Base-by-base conservation (phyloP, 805 yeast genomes). In the Kuraishia ogatae region DNA sequence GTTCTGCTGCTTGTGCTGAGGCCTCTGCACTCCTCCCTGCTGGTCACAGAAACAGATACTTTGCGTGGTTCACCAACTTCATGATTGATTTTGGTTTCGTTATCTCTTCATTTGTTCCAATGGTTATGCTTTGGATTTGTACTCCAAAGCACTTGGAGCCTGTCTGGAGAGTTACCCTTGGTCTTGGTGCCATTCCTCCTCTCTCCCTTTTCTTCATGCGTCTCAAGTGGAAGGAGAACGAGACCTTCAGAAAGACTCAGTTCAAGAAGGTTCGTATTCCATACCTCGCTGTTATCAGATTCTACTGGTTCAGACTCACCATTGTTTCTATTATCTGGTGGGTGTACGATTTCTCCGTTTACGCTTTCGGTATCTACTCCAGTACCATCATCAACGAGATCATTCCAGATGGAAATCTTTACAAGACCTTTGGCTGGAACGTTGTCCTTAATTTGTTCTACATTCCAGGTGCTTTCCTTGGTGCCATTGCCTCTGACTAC, bases 1-100 rank as follows among this genome's bases (percentile, higher is more conserved):
- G 97, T 50, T 86, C 96, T 8, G 93, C 92, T 20, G 96, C 96
- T 43, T 89, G 96, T 61, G 91, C 97, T 28, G 97, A 92, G 70
- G 94, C 96, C 47, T 83, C 96, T 50, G 84, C 87, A 55, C 72
- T 81, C 58, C 73, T 91, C 62, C 88, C 92, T 19, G 77, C 82
- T n/a, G 96, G 96, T 56, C 78, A 79, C 57, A 85, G 97, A 75
- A 90, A 92, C 73, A 79, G 97, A 68, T 91, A 87, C 77, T 91
- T 92, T 65, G 80, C 84, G 55, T 83, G 91, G 88, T 92, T 91
- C 71, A 91, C 97, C 48, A 87, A 91, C 69, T 78, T 81, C 64
- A 86, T 86, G 88, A 92, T 92, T 64, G 97, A 91, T 70, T 62
- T 73, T 43, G 97, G 97, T 8, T 92, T 89, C 63, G 97, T 93